Percentiles rank a stretch among this genome's conserved stretches.
These are phyloP conservation scores for Diospyros lotus DNA, from an alignment of 148 eudicot species.

Conservation along the genomic window DNA sequence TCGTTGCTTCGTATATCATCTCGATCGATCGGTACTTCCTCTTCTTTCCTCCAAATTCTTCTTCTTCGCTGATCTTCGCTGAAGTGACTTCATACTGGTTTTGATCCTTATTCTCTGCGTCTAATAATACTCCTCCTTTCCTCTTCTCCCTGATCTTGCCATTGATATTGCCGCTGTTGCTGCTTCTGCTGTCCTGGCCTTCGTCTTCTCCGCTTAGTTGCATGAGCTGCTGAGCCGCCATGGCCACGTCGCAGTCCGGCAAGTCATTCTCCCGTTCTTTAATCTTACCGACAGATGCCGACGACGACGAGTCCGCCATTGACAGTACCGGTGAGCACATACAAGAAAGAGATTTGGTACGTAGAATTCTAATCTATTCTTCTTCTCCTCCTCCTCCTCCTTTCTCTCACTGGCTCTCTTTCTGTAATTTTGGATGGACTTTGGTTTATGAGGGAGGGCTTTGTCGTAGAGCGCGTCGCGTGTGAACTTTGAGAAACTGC, in stretches of 20 bases:
- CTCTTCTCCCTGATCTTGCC: not conserved
- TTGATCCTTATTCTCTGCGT: not conserved
- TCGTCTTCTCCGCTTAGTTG: slow-evolving; percentile 14
- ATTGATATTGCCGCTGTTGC: not conserved
- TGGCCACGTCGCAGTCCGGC: slow-evolving; percentile 8
- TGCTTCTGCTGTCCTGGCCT: not conserved
- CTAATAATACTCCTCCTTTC: not conserved
- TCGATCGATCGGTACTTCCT: slow-evolving; percentile 17
- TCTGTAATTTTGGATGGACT: no score
- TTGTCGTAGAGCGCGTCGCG: no score
- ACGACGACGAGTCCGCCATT: not conserved
- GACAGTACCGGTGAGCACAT: no score
- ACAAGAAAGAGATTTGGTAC: no score
- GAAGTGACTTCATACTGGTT: not conserved
- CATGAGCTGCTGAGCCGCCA: slow-evolving; percentile 19
- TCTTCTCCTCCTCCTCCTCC: no score
- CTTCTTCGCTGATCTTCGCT: not conserved
- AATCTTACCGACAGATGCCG: not conserved
- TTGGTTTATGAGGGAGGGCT: no score
- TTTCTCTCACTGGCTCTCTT: no score
- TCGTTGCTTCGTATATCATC: not conserved
- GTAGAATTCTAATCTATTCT: no score
- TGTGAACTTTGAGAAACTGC: no score
- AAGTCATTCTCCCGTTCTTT: not conserved
- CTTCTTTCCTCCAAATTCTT: not conserved